Conservation (phyloP, 768 basidiomycete species). For the Psilocybe tampanensis region DNA sequence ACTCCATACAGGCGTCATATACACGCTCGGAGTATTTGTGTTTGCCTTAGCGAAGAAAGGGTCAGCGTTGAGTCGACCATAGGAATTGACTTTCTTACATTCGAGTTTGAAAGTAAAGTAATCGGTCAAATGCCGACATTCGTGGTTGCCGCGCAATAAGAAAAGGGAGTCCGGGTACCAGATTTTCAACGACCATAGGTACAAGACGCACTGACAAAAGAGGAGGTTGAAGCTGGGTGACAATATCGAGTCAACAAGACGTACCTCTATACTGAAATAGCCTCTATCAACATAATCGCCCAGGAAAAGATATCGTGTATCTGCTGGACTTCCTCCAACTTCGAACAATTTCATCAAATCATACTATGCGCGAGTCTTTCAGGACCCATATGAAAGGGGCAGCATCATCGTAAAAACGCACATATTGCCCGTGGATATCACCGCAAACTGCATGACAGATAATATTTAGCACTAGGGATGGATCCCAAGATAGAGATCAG, state of each 20-base stretch:
- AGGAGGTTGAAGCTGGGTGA: background rate
- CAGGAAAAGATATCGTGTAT: slow-evolving; percentile 89
- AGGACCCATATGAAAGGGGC: slow-evolving; percentile 7
- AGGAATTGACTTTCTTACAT: slow-evolving; percentile 55
- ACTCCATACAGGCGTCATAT: slow-evolving; percentile 98
- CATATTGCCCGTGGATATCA: slow-evolving; percentile 99
- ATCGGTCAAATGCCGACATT: slow-evolving; percentile 97
- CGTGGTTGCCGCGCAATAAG: slow-evolving; percentile 96
- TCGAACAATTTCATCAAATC: slow-evolving; percentile 96
- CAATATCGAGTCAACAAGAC: slow-evolving; percentile 13
- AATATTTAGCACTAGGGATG: slow-evolving; percentile 3
- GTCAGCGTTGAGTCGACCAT: slow-evolving; percentile 5
- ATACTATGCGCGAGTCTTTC: slow-evolving; percentile 51
- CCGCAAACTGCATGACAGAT: slow-evolving; percentile 71
- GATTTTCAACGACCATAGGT: slow-evolving; percentile 98
- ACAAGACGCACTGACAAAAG: slow-evolving; percentile 82
- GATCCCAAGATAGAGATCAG: slow-evolving; percentile 7
- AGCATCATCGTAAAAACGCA: slow-evolving; percentile 40
- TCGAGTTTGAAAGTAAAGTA: slow-evolving; percentile 99
- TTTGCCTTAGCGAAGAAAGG: slow-evolving; percentile 67
- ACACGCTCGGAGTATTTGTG: slow-evolving; percentile 98
- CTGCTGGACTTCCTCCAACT: slow-evolving; percentile 92
- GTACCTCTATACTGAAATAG: slow-evolving; percentile 90
- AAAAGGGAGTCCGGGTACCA: slow-evolving; percentile 99
- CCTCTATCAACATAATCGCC: slow-evolving; percentile 95